Percentiles rank a stretch among this genome's conserved stretches.
Evolutionary conservation across 139 green algal species (phyloP).

Genomic region (Chlamydomonas urium): DNA sequence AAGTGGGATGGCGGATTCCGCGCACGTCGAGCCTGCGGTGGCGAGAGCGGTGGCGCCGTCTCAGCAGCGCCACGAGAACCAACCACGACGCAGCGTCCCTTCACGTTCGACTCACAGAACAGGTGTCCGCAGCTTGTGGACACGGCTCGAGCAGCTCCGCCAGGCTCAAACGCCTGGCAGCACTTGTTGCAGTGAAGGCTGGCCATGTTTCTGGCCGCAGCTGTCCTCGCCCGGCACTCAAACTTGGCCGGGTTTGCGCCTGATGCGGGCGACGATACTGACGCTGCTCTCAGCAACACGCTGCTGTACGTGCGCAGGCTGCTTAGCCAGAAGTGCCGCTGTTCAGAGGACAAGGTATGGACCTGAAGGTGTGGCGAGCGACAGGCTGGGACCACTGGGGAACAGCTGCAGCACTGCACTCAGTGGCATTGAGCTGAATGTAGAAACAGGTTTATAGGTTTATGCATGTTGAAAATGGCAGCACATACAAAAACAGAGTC

Average conservation of each 20-base stretch:
- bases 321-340: background rate
- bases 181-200: slow-evolving; percentile 12
- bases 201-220: background rate
- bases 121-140: slow-evolving; percentile 51
- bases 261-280: background rate
- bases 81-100: no score
- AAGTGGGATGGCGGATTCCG: slow-evolving; percentile 32
- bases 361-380: no score
- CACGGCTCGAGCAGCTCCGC: slow-evolving; percentile 8
- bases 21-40: background rate
- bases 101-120: slow-evolving; percentile 60
- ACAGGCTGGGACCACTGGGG: no score
- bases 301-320: no score
- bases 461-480: no score
- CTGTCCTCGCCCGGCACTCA: background rate
- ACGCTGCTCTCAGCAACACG: no score
- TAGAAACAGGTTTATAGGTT: no score
- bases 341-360: background rate
- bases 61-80: no score
- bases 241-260: background rate
- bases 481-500: no score
- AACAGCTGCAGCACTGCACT: no score
- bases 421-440: no score
- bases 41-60: background rate
- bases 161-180: slow-evolving; percentile 7